Percentiles rank a stretch among this genome's conserved stretches.
Conservation (phyloP, 2,329 filamentous ascomycete species). For the Fusarium camptoceras region DNA sequence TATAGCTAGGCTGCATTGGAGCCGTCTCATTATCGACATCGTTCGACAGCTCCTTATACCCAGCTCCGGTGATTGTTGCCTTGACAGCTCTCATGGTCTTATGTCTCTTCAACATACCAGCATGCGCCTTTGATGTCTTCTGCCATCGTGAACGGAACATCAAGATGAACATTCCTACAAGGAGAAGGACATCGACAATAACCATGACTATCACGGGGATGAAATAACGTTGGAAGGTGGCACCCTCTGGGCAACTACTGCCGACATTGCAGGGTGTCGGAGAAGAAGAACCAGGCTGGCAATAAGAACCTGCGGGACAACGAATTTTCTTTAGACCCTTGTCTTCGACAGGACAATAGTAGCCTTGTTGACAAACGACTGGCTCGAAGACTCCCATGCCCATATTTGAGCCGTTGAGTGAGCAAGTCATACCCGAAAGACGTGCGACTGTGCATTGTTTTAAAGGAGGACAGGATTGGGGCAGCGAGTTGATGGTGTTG, state of each 20-base stretch:
- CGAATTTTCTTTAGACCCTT: constrained; percentile 53
- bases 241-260: constrained; percentile 59
- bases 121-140: constrained; percentile 22
- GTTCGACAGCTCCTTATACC: constrained; percentile 52
- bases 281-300: constrained; percentile 60
- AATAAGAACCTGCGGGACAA: constrained; percentile 63
- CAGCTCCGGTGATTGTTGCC: constrained; percentile 42
- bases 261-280: constrained; percentile 61
- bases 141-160: constrained; percentile 37
- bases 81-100: constrained; percentile 49
- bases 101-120: constrained; percentile 30
- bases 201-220: constrained; percentile 59
- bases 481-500: constrained; percentile 60
- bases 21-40: constrained; percentile 53
- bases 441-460: constrained; percentile 53
- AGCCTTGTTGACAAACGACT: constrained; percentile 60
- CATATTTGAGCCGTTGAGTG: constrained; percentile 50
- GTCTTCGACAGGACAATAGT: constrained; percentile 58
- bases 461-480: constrained; percentile 58
- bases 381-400: constrained; percentile 64
- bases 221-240: constrained; percentile 56
- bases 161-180: constrained; percentile 46
- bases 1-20: constrained; percentile 50
- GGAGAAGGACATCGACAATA: constrained; percentile 56
- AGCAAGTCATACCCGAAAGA: constrained; percentile 51